These are phyloP conservation scores for Vanderwaltozyma tropicalis DNA, from an alignment of 805 yeast species.

Conservation along the genomic window DNA sequence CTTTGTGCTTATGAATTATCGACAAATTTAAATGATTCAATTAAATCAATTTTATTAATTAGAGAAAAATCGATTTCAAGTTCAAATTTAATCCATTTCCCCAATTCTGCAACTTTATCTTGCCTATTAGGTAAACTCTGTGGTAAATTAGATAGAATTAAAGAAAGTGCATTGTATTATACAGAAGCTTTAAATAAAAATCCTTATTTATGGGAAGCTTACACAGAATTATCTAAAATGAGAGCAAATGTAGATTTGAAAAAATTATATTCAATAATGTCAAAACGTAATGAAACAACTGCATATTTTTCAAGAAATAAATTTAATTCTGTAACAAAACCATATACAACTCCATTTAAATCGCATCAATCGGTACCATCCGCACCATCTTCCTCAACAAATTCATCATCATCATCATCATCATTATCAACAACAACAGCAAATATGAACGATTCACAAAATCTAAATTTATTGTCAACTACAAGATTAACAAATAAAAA, in stretches of 20 bases:
- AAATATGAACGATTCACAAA: not conserved
- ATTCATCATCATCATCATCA: not conserved
- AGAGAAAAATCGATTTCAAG: not conserved
- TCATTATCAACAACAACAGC: too few species aligned
- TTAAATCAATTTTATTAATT: slow-evolving; percentile 3
- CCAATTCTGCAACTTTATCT: slow-evolving; percentile 63
- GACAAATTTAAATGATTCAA: slow-evolving; percentile 11
- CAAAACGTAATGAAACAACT: slow-evolving; percentile 3
- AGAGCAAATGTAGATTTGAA: slow-evolving; percentile 52
- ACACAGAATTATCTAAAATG: slow-evolving; percentile 59
- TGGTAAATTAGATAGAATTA: slow-evolving; percentile 44
- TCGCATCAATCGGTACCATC: too few species aligned
- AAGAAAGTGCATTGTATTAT: slow-evolving; percentile 57
- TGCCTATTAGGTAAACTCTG: slow-evolving; percentile 63
- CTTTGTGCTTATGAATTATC: slow-evolving; percentile 35
- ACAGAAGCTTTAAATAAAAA: slow-evolving; percentile 60
- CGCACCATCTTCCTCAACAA: not conserved
- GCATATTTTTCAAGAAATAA: not conserved
- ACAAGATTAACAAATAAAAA: not conserved
- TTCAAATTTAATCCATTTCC: slow-evolving; percentile 27
- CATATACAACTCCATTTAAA: slow-evolving; percentile 8
- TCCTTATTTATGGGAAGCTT: slow-evolving; percentile 81
- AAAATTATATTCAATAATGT: slow-evolving; percentile 8
- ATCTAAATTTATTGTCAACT: not conserved
- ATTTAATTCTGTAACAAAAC: slow-evolving; percentile 2